These are phyloP conservation scores for Quercus mongolica DNA, from an alignment of 306 rosid species.

Conservation along the genomic window DNA sequence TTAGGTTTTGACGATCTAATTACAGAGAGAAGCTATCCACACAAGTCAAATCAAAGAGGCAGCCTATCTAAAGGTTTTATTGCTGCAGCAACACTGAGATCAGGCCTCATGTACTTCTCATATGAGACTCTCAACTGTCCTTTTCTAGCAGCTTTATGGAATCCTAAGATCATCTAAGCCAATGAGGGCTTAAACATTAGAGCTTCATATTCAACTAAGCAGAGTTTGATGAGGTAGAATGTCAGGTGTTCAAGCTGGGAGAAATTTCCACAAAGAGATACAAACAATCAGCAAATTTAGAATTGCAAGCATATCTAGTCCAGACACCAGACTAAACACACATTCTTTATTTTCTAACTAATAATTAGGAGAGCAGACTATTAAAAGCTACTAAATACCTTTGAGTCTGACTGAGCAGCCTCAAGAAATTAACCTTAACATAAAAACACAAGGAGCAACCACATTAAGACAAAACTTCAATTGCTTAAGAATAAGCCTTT, in stretches of 20 bases:
- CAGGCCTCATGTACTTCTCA: conserved; percentile 59
- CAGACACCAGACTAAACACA: background rate
- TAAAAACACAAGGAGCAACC: conserved; percentile 80
- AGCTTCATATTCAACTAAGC: conserved; percentile 75
- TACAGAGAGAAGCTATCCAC: background rate
- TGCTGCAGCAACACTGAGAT: conserved; percentile 52
- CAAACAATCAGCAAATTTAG: conserved; percentile 10
- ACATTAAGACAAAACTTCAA: conserved; percentile 70
- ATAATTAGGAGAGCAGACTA: background rate
- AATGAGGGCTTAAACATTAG: conserved; percentile 71
- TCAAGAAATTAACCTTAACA: conserved; percentile 76
- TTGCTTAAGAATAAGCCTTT: conserved; percentile 57
- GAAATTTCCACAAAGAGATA: conserved; percentile 5
- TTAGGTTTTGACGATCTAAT: background rate
- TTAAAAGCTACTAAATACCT: conserved; percentile 37
- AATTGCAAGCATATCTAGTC: background rate
- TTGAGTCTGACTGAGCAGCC: conserved; percentile 74
- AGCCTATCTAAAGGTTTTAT: conserved; percentile 59
- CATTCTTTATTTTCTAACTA: background rate
- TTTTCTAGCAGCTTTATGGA: conserved; percentile 57
- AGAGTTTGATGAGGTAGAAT: conserved; percentile 64
- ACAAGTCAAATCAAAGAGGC: conserved; percentile 42
- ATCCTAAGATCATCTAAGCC: conserved; percentile 52
- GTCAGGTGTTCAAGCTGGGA: conserved; percentile 76
- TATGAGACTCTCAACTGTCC: conserved; percentile 58